These are phyloP conservation scores for Babesia sp. DNA, from an alignment of 169 alveolate genomes.

Conservation along the genomic window DNA sequence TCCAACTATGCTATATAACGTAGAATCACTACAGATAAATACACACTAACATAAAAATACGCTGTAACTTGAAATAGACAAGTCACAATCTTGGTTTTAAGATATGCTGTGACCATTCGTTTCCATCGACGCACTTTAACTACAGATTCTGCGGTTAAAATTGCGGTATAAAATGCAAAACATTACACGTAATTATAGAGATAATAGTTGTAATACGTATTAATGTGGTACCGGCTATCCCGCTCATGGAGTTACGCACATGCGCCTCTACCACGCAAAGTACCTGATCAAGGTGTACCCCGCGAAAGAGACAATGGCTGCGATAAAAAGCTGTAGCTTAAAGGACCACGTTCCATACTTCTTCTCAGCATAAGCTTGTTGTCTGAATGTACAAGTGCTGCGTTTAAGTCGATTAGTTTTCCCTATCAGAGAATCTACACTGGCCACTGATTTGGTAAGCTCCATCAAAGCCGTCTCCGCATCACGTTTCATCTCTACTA, in stretches of 20 bases:
- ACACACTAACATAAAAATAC: too few relatives aligned
- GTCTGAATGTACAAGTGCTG: slow-evolving; percentile 43
- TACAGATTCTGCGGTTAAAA: too few relatives aligned
- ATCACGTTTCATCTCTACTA: slow-evolving; percentile 59
- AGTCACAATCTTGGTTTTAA: too few relatives aligned
- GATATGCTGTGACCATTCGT: too few relatives aligned
- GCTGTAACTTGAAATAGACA: too few relatives aligned
- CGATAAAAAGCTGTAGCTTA: slow-evolving; percentile 47
- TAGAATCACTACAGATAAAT: neutral
- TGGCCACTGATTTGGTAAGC: slow-evolving; percentile 63
- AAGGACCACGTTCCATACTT: slow-evolving; percentile 18
- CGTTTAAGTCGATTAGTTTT: slow-evolving; percentile 38
- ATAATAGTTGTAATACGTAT: too few relatives aligned
- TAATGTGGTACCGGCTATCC: neutral
- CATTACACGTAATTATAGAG: neutral
- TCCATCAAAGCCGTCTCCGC: slow-evolving; percentile 62
- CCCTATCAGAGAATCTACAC: slow-evolving; percentile 43
- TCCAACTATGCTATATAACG: neutral
- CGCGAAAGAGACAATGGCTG: slow-evolving; percentile 22
- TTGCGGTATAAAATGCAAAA: too few relatives aligned
- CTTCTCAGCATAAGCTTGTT: slow-evolving; percentile 46
- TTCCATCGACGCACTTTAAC: too few relatives aligned
- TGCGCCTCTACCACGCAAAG: slow-evolving; percentile 17
- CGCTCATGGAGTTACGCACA: neutral
- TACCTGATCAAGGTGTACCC: slow-evolving; percentile 20